Conservation (phyloP, 169 alveolate species). For the Plasmodium yoelii region DNA sequence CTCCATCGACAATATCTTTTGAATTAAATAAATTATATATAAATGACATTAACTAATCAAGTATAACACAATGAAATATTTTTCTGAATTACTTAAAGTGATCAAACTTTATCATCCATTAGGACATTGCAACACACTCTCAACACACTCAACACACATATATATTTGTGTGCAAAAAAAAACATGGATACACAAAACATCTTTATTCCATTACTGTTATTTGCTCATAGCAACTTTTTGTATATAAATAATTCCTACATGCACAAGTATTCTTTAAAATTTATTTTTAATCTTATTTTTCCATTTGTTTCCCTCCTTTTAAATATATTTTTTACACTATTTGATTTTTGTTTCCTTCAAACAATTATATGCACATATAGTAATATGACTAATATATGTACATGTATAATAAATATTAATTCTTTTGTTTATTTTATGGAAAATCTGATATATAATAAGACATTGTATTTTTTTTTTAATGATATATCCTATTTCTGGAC, state of each 20-base stretch:
- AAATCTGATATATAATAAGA: too few species aligned
- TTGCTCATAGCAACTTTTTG: background rate
- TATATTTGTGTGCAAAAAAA: background rate
- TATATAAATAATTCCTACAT: background rate
- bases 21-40: constrained; percentile 55
- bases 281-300: background rate
- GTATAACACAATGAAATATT: too few species aligned
- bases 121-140: too few species aligned
- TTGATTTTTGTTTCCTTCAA: background rate
- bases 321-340: background rate
- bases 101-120: too few species aligned
- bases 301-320: background rate
- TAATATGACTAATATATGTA: too few species aligned
- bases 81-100: too few species aligned
- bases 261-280: background rate
- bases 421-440: too few species aligned
- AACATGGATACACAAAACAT: background rate
- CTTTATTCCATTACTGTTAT: background rate
- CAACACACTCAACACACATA: background rate
- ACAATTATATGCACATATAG: too few species aligned
- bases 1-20: constrained; percentile 59
- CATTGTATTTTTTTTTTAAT: too few species aligned
- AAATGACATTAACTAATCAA: constrained; percentile 6
- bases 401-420: too few species aligned
- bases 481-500: too few species aligned